These are phyloP conservation scores for Dichotomocladium elegans DNA, from an alignment of 371 early-diverging fungal genomes.

Conservation along the genomic window DNA sequence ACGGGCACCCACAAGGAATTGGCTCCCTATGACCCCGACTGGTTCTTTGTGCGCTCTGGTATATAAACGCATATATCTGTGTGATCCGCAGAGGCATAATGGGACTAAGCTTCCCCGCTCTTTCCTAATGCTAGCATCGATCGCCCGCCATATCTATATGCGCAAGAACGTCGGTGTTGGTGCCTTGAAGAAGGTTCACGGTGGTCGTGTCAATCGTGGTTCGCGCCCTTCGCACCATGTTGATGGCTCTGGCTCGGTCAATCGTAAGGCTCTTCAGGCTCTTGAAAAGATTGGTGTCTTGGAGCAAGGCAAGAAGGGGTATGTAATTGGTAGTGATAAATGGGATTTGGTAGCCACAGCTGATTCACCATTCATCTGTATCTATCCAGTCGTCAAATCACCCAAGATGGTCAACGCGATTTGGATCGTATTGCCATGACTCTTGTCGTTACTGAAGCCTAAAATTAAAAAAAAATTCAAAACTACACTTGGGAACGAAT, in stretches of 20 bases:
- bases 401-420: constrained; percentile 75
- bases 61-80: constrained; percentile 12
- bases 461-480: no score
- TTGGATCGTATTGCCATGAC: constrained; percentile 70
- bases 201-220: constrained; percentile 93
- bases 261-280: constrained; percentile 94
- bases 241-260: constrained; percentile 86
- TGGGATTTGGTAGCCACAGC: neutral
- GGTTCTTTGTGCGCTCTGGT: constrained; percentile 98
- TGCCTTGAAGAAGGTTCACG: constrained; percentile 90
- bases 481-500: no score
- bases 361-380: neutral
- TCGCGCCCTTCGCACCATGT: constrained; percentile 90
- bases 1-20: constrained; percentile 95
- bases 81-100: neutral
- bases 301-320: constrained; percentile 89
- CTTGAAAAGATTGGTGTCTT: constrained; percentile 97
- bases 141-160: constrained; percentile 98
- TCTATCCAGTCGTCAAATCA: constrained; percentile 71
- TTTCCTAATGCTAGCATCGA: constrained; percentile 63
- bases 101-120: neutral
- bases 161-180: constrained; percentile 93
- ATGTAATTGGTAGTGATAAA: constrained; percentile 14
- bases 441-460: no score
- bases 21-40: constrained; percentile 97